phyloP scores from a whole-genome alignment of 225 moss, liverwort and hornwort species.

The Neckera pumila region DNA sequence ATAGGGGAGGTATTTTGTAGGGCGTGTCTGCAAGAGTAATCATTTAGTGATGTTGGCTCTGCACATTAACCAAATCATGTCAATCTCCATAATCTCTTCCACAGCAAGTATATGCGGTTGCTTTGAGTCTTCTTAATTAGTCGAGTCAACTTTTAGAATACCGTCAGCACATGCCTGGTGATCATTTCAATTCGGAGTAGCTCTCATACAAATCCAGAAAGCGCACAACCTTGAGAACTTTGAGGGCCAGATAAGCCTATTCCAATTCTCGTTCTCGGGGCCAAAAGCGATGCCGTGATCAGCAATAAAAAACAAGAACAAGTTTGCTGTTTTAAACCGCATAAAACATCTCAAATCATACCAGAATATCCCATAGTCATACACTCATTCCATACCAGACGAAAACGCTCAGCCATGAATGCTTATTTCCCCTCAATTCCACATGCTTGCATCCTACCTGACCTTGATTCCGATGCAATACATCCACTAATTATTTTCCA shows the following conservation, averaged over 20 bases:
- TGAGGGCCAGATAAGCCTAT: background rate
- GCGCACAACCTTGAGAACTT: background rate
- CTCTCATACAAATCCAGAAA: background rate
- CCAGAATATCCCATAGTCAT: background rate
- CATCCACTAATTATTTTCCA: background rate
- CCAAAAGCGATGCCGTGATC: background rate
- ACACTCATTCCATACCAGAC: background rate
- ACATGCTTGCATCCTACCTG: background rate
- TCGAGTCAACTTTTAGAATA: background rate
- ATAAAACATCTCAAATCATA: background rate
- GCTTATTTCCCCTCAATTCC: background rate
- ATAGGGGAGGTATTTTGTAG: background rate
- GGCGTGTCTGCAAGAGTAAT: background rate
- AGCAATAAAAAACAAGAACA: background rate
- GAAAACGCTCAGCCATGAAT: background rate
- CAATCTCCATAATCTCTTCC: background rate
- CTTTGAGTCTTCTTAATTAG: background rate
- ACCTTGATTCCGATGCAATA: background rate
- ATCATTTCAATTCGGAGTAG: background rate
- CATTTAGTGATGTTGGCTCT: constrained; percentile 4
- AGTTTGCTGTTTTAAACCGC: background rate
- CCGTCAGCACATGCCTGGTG: background rate
- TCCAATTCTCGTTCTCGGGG: background rate
- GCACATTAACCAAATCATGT: background rate
- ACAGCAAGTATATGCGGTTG: background rate